Evolutionary conservation across 306 rosid species (phyloP), one percentile per base, ranked within the genome.

Genomic region (Malus orientalis): DNA sequence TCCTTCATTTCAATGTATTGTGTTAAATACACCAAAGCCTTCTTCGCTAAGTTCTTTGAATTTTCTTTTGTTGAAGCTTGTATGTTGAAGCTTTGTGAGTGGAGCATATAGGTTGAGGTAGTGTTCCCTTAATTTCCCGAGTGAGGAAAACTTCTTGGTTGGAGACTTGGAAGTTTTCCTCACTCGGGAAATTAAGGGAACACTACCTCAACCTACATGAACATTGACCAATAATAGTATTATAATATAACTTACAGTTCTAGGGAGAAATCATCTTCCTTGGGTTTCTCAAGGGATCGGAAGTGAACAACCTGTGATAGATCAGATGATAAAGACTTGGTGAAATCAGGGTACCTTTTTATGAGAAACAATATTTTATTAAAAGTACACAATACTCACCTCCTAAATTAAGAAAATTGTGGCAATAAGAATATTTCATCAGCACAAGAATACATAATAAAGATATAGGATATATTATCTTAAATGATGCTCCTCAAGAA

Each of bases 181-280:
- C 23, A 22, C 23, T 22, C 23, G 23, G 23, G 23, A 22, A 22
- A 22, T 22, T 22, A 22, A 22, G 23, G 23, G 23, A 22, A 22
- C 23, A 22, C 23, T 22, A 22, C 23, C 23, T 22, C 23, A 22
- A 22, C 23, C 23, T 22, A 30, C 11, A 73, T 67, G 64, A 55
- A 81, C 71, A 53, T 62, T 69, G 72, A 79, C 57, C 79, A 54
- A 73, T 77, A 64, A 75, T 54, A 65, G 78, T 78, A 73, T 77
- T 59, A 75, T 54, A 69, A 80, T 78, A 68, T 11, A 68, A 78
- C 97, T 88, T 86, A 92, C 98, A 93, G 82, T 79, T 91, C 97
- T 55, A 93, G 81, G 68, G 87, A 78, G 87, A 93, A 93, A 83
- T 91, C 97, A 77, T 93, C 97, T 73, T 93, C 98, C 83, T 93